These are phyloP conservation scores for Moesziomyces globuligerus DNA, from an alignment of 1,284 basidiomycete species.

Conservation along the genomic window DNA sequence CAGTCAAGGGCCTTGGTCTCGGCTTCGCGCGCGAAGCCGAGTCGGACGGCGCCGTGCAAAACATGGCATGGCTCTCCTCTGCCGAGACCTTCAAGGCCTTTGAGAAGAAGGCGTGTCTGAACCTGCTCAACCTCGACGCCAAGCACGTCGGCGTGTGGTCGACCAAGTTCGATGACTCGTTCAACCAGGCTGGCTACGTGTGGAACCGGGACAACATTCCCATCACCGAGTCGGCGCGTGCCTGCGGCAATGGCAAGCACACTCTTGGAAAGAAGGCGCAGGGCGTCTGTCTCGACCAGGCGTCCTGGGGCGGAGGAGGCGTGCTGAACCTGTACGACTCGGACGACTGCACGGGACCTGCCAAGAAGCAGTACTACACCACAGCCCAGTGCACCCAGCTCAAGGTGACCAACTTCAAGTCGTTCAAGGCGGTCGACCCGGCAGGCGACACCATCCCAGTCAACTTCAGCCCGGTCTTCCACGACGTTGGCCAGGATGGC, in stretches of 20 bases:
- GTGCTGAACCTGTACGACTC: constrained; percentile 22
- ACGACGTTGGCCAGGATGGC: constrained; percentile 9
- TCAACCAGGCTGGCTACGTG: constrained; percentile 24
- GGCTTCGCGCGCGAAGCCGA: constrained; percentile 30
- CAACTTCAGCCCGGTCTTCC: constrained; percentile 31
- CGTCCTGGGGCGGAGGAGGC: constrained; percentile 29
- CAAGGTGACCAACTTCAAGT: constrained; percentile 18
- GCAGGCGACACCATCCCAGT: constrained; percentile 2
- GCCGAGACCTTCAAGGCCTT: constrained; percentile 11
- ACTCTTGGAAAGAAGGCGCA: neutral
- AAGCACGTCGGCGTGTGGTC: constrained; percentile 12
- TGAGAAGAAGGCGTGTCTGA: constrained; percentile 18
- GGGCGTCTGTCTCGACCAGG: constrained; percentile 19
- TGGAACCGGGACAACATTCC: constrained; percentile 40
- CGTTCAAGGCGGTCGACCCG: constrained; percentile 25
- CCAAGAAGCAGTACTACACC: constrained; percentile 26
- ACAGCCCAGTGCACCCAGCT: constrained; percentile 27
- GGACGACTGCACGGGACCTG: constrained; percentile 16
- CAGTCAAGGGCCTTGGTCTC: constrained; percentile 21
- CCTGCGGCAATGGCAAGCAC: constrained; percentile 2
- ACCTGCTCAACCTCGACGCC: constrained; percentile 24
- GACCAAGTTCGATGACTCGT: neutral
- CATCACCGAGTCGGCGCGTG: constrained; percentile 1
- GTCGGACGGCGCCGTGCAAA: constrained; percentile 30
- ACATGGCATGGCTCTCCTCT: constrained; percentile 33